Evolutionary conservation across 176 grass and related monocot species (phyloP), one percentile per base, ranked within the genome.

Genomic region (Guadua angustifolia): DNA sequence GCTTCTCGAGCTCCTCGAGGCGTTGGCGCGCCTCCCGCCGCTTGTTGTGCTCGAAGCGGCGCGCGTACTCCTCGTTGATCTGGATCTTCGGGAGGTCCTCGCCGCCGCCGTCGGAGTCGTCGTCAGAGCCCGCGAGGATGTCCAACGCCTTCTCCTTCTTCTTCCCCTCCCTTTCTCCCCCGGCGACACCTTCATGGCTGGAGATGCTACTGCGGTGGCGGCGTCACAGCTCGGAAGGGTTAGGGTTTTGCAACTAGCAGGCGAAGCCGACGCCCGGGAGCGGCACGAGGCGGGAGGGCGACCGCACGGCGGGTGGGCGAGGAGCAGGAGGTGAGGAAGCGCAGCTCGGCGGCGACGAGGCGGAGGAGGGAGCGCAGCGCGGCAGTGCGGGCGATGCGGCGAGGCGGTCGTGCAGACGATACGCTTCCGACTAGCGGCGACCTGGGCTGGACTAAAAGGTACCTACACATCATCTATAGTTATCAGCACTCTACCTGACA

Each of bases 21-120:
- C 87, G 79, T 38, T 98, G 88, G 62, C 79, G 52, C 45, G 80
- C 93, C 85, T 95, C 91, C 25, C 96, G 91, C 69, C 75, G 70
- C 86, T 98, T 94, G 83, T 95, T 98, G 91, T 95, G 93, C 77
- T 98, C 93, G 55, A 90, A 85, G 51, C 86, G 83, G 56, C 89
- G 93, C 0, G 85, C 91, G 56, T 87, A 95, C 42, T 83, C 88
- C 85, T 93, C 71, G 64, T 98, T 85, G 82, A 98, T 85, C 88
- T 95, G 78, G 83, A 98, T 82, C 61, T 88, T 90, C 39, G 87
- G 82, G 46, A 85, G 60, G 57, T 92, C 83, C 46, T 80, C 81
- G 16, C 75, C 93, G 2, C 78, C 81, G 0, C 83, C 40, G 5
- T 78, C 73, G 12, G 58, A 78, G 19, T 82, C 91, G 1, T 56